phyloP scores from a whole-genome alignment of 2,329 filamentous ascomycete species.

The Xylogone sp. region DNA sequence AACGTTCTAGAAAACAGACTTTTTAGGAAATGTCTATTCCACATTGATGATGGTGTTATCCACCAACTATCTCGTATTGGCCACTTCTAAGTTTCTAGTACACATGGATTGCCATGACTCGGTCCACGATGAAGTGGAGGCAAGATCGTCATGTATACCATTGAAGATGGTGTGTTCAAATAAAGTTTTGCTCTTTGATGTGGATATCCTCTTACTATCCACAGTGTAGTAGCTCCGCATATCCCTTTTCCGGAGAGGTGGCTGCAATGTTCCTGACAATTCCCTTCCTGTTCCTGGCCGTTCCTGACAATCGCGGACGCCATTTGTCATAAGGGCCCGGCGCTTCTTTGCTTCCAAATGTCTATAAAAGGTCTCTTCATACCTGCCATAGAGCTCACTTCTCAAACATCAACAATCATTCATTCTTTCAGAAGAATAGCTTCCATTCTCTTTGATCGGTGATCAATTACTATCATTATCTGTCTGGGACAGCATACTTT shows the following conservation, averaged over 20 bases:
- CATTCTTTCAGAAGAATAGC: not conserved
- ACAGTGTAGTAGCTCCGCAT: not conserved
- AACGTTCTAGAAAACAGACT: no score
- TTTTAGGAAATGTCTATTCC: no score
- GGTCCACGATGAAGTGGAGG: not conserved
- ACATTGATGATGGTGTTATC: no score
- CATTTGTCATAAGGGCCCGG: not conserved
- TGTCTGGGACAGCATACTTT: not conserved
- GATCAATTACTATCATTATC: not conserved
- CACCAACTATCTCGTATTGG: no score
- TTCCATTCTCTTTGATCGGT: not conserved
- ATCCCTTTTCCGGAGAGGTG: not conserved
- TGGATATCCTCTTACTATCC: not conserved
- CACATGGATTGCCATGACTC: no score
- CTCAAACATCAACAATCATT: not conserved
- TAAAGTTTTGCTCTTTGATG: not conserved
- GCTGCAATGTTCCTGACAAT: not conserved
- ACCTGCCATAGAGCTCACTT: not conserved
- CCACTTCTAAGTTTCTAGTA: no score
- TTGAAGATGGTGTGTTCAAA: not conserved
- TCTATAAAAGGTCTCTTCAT: not conserved
- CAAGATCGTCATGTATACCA: not conserved
- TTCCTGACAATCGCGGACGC: not conserved
- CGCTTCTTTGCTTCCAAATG: not conserved
- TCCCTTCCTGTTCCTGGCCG: not conserved